Evolutionary conservation across 176 grass and related monocot genomes (phyloP), one percentile per base, ranked within the genome.

Genomic region (Lolium multiflorum): DNA sequence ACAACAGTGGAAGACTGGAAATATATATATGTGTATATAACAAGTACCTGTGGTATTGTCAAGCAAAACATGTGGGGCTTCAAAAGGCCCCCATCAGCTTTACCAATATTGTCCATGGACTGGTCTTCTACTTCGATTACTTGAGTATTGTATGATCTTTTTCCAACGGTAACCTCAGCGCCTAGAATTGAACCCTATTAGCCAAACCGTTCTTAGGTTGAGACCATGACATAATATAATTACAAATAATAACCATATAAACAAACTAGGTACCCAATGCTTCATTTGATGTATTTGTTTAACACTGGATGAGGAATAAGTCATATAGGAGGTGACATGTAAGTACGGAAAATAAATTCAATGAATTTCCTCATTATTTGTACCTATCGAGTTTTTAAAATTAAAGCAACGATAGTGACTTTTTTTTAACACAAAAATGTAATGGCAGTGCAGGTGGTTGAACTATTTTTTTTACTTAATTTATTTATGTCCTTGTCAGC

Each of bases 111-210:
- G 58, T 74, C 58, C 17, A 62, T 61, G 28, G 77, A 87, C 54
- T 92, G 78, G 35, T 96, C 92, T 77, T 91, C 85, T 84, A 71
- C 78, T 86, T 94, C 97, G 37, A 91, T 86, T 62, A 99, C 80
- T 69, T 90, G 89, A 44, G 90, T 96, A 71, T 72, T 87, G 78
- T 87, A 99, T 63, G 92, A 91, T 88, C 55, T 88, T 82, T 56
- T 94, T 79, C 90, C 90, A 51, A 93, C 51, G 77, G 87, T 90
- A 90, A 96, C 89, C 94, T 94, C 97, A 51, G 91, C 92, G 87
- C 97, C 97, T 94, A 96, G 94, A 96, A 99, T 92, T 92, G 97
- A 99, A 93, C 97, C 97, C 94, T 99, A 95, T 94, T 94, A 96
- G 92, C 88, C 94, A 96, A 96, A 96, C 89, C 90, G 56, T 94